Conservation (phyloP, 2,329 filamentous ascomycete species). For the Colletotrichum falcatum region DNA sequence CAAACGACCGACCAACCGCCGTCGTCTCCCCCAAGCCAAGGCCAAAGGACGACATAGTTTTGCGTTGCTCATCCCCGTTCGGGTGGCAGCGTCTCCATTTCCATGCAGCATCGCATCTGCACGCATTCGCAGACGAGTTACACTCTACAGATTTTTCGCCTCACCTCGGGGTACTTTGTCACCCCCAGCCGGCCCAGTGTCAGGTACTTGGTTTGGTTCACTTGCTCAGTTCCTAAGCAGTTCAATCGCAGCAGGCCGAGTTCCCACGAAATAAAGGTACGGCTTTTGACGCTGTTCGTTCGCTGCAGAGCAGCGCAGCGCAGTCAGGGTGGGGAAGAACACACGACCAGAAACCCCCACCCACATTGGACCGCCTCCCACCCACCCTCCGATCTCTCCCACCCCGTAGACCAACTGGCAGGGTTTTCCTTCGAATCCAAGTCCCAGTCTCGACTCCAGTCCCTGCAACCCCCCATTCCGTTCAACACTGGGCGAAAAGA, state of each 20-base stretch:
- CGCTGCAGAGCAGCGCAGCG: slow-evolving; percentile 7
- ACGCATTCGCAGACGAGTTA: not conserved
- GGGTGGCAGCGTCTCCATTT: slow-evolving; percentile 31
- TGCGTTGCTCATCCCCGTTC: slow-evolving; percentile 7
- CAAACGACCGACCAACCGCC: slow-evolving; percentile 34
- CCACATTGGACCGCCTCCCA: slow-evolving; percentile 20
- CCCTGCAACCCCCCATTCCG: slow-evolving; percentile 6
- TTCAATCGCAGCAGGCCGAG: not conserved
- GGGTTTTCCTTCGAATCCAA: slow-evolving; percentile 25
- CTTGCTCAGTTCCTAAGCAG: too few species aligned
- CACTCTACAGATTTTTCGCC: slow-evolving; percentile 6
- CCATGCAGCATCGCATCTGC: slow-evolving; percentile 22
- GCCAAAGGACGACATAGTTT: slow-evolving; percentile 14
- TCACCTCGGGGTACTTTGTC: not conserved
- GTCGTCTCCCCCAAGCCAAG: slow-evolving; percentile 23
- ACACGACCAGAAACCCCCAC: slow-evolving; percentile 6
- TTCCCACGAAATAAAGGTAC: not conserved
- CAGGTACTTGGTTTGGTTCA: not conserved
- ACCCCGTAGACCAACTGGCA: slow-evolving; percentile 17
- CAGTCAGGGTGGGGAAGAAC: slow-evolving; percentile 4
- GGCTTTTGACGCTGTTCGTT: slow-evolving; percentile 12
- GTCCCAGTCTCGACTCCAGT: slow-evolving; percentile 5
- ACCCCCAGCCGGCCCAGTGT: too few species aligned
- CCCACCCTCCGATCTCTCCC: slow-evolving; percentile 22
- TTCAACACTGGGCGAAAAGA: slow-evolving; percentile 15